phyloP scores from a whole-genome alignment of 352 stramenopile species.

The Phytophthora vignae region DNA sequence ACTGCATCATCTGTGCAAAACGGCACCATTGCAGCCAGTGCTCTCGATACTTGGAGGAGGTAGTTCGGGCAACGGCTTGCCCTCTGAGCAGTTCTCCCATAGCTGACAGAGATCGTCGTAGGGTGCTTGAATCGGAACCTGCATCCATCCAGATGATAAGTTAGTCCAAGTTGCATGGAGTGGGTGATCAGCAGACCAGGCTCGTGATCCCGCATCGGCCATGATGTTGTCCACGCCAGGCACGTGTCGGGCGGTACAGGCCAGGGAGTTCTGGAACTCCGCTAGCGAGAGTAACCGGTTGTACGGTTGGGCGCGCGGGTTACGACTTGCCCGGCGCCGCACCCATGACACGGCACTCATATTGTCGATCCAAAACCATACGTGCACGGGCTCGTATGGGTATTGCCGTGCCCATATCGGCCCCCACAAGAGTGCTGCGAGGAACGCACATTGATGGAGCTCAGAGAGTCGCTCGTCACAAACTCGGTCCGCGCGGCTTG shows the following conservation, averaged over 20 bases:
- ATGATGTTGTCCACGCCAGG: conserved; percentile 10
- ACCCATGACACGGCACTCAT: conserved; percentile 3
- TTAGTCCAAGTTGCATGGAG: conserved; percentile 19
- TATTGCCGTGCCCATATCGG: not conserved
- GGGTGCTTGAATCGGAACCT: conserved; percentile 2
- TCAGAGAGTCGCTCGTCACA: not conserved
- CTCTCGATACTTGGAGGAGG: conserved; percentile 4
- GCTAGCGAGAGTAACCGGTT: conserved; percentile 11
- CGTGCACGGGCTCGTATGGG: not conserved
- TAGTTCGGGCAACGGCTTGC: conserved; percentile 12
- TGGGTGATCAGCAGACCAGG: conserved; percentile 8
- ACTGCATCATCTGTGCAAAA: conserved; percentile 1
- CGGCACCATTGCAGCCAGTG: conserved; percentile 18
- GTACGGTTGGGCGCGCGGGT: not conserved
- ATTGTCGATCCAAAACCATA: conserved; percentile 4
- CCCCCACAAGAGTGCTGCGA: conserved; percentile 1
- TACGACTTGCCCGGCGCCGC: not conserved
- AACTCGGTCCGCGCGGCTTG: not conserved
- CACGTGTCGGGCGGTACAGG: conserved; percentile 18
- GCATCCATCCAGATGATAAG: conserved; percentile 8
- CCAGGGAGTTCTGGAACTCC: conserved; percentile 18
- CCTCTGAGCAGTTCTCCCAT: conserved; percentile 12
- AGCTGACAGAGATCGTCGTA: conserved; percentile 23
- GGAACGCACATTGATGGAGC: conserved; percentile 4
- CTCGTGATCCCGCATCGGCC: conserved; percentile 19